phyloP scores from a whole-genome alignment of 352 stramenopile species.

The Globisporangium orthogonon region DNA sequence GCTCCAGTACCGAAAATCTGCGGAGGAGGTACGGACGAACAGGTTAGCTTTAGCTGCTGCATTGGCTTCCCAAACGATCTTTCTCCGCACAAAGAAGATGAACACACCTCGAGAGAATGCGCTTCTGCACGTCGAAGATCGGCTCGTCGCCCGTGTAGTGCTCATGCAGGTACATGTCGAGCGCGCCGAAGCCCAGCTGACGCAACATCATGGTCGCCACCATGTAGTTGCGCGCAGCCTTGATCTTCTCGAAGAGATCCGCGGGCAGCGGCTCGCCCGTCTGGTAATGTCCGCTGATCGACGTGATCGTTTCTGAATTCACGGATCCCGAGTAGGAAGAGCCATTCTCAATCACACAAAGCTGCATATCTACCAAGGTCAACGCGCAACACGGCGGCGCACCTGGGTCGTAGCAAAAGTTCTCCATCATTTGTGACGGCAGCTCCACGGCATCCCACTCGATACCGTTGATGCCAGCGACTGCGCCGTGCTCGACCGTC shows the following conservation, averaged over 20 bases:
- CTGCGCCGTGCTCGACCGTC: slow-evolving; percentile 91
- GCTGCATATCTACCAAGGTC: no score
- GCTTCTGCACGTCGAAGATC: slow-evolving; percentile 93
- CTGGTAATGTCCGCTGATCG: slow-evolving; percentile 81
- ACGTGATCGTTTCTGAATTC: slow-evolving; percentile 71
- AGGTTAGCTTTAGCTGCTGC: neutral
- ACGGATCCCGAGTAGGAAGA: neutral
- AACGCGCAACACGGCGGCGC: no score
- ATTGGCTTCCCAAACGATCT: no score
- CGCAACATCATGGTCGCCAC: slow-evolving; percentile 93
- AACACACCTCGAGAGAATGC: slow-evolving; percentile 78
- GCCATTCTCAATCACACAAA: no score
- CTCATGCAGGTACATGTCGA: slow-evolving; percentile 85
- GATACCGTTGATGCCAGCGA: slow-evolving; percentile 96
- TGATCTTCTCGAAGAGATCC: slow-evolving; percentile 96
- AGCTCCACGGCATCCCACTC: slow-evolving; percentile 99
- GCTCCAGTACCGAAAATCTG: slow-evolving; percentile 81
- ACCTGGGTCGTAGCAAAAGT: slow-evolving; percentile 96
- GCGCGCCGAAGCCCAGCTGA: slow-evolving; percentile 93
- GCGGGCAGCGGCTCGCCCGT: slow-evolving; percentile 88
- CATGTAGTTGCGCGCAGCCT: slow-evolving; percentile 93
- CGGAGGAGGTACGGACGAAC: neutral
- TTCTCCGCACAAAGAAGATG: no score
- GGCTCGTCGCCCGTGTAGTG: slow-evolving; percentile 69
- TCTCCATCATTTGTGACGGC: slow-evolving; percentile 99